phyloP scores from a whole-genome alignment of 148 eudicot genomes.

The Nyssa sinensis region DNA sequence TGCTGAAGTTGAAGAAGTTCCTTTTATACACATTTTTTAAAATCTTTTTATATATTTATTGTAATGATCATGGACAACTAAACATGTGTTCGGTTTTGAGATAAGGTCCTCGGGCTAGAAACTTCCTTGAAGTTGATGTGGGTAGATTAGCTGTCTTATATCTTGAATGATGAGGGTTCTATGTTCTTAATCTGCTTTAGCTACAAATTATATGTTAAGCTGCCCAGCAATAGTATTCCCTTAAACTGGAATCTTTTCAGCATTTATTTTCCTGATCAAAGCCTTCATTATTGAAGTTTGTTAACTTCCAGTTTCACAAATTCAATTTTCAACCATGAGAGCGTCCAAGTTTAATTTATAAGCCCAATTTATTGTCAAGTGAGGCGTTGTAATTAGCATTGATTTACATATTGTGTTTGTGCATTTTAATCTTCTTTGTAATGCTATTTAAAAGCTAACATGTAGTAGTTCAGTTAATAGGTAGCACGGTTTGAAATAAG shows the following conservation, averaged over 20 bases:
- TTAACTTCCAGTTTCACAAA: background rate
- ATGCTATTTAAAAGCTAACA: no score
- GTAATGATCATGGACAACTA: background rate
- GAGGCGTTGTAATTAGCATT: background rate
- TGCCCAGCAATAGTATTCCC: no score
- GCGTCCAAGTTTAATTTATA: background rate
- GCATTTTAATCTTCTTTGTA: background rate
- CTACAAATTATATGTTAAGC: background rate
- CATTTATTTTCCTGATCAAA: background rate
- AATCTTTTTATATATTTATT: background rate
- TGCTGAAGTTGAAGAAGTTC: slow-evolving; percentile 5
- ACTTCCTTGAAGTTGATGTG: background rate
- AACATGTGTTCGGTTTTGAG: background rate
- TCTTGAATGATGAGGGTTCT: no score
- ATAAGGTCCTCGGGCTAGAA: background rate
- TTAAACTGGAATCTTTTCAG: no score
- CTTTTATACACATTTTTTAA: background rate
- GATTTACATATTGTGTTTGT: background rate
- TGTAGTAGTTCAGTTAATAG: no score
- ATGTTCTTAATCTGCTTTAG: background rate
- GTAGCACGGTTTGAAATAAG: no score
- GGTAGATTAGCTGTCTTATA: background rate
- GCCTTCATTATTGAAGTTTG: background rate
- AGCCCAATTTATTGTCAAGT: background rate
- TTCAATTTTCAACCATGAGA: background rate